Percentiles rank a stretch among this genome's conserved stretches.
These are phyloP conservation scores for Neofusicoccum cordaticola DNA, from an alignment of 2,329 filamentous ascomycete species.

Conservation along the genomic window DNA sequence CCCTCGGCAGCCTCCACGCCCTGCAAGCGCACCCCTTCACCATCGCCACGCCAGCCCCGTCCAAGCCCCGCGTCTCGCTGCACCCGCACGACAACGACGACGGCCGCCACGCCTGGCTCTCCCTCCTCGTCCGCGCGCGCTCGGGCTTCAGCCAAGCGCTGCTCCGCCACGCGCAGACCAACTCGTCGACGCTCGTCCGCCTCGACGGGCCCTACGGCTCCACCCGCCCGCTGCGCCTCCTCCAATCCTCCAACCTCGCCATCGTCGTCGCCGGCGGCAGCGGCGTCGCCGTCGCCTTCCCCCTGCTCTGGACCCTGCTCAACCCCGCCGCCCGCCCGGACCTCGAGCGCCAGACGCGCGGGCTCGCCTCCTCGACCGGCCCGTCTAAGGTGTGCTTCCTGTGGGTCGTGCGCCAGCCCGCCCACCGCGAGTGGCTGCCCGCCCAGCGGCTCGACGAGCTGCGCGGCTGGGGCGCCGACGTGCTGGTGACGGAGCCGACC, in stretches of 20 bases:
- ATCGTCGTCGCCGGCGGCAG: slow-evolving; percentile 62
- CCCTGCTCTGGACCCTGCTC: slow-evolving; percentile 55
- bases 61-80: background rate
- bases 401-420: slow-evolving; percentile 57
- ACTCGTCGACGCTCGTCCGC: slow-evolving; percentile 46
- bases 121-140: slow-evolving; percentile 59
- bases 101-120: slow-evolving; percentile 49
- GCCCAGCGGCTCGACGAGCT: slow-evolving; percentile 50
- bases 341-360: slow-evolving; percentile 24
- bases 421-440: slow-evolving; percentile 56
- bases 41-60: slow-evolving; percentile 59
- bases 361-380: background rate
- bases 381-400: slow-evolving; percentile 49
- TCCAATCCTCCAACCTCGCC: slow-evolving; percentile 50
- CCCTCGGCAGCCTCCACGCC: slow-evolving; percentile 50
- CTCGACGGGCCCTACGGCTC: slow-evolving; percentile 67
- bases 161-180: slow-evolving; percentile 48
- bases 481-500: slow-evolving; percentile 57
- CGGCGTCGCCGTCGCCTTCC: slow-evolving; percentile 64
- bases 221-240: slow-evolving; percentile 52
- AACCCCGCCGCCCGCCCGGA: slow-evolving; percentile 23
- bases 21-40: slow-evolving; percentile 66
- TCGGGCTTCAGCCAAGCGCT: slow-evolving; percentile 59
- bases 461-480: slow-evolving; percentile 48
- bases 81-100: background rate